A percentile compares a stretch with the other conserved stretches of the same genome.
Evolutionary conservation across 768 basidiomycete species (phyloP).

Genomic region (Leccinum sublutescens): DNA sequence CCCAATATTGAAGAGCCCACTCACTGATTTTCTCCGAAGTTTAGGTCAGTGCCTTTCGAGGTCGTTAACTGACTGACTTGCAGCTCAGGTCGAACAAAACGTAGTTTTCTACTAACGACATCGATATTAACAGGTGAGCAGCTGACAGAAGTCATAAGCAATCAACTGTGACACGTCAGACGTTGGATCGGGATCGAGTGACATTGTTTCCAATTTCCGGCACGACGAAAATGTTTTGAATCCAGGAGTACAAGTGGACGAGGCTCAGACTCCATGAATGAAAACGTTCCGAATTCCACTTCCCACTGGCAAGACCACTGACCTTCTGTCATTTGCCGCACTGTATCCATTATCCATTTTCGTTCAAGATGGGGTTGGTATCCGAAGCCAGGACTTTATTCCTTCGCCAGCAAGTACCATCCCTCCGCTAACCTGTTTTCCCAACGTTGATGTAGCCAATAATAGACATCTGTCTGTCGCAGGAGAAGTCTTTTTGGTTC

Average conservation of each 20-base stretch:
- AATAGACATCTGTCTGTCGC: not conserved
- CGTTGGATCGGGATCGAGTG: not conserved
- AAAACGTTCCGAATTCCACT: not conserved
- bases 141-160: not conserved
- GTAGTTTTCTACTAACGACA: not conserved
- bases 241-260: not conserved
- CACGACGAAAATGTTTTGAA: not conserved
- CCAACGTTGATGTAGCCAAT: not conserved
- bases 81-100: not conserved
- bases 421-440: not conserved
- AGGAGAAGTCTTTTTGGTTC: conserved; percentile 1
- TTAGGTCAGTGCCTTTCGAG: no score
- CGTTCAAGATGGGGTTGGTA: not conserved
- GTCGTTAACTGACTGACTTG: no score
- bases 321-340: not conserved
- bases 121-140: not conserved
- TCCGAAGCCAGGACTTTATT: not conserved
- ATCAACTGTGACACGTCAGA: not conserved
- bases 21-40: no score
- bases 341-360: not conserved
- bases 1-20: no score
- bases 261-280: not conserved
- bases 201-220: not conserved
- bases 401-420: not conserved
- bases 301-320: not conserved